Percentiles rank a stretch among this genome's conserved stretches.
phyloP scores from a whole-genome alignment of 2,329 filamentous ascomycete genomes.

The Scytalidium sp. region DNA sequence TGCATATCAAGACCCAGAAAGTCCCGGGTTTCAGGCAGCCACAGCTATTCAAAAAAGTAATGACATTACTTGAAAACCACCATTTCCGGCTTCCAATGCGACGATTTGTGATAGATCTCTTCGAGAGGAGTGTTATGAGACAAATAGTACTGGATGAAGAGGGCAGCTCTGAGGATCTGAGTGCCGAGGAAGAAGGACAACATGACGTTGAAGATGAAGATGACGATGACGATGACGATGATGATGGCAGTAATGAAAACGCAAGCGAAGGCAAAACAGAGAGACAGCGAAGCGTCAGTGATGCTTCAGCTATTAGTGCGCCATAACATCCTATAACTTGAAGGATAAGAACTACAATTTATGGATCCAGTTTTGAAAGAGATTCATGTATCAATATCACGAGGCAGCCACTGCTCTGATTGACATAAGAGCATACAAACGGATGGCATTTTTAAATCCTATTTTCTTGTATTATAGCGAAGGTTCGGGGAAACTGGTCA shows the following conservation, averaged over 20 bases:
- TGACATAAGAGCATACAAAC: background rate
- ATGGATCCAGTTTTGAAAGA: background rate
- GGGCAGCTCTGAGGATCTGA: constrained; percentile 20
- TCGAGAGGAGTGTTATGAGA: constrained; percentile 85
- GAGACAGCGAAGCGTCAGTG: constrained; percentile 53
- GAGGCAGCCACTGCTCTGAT: background rate
- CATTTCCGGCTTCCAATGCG: constrained; percentile 85
- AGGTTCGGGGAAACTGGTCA: background rate
- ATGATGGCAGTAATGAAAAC: constrained; percentile 45
- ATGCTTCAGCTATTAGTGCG: constrained; percentile 18
- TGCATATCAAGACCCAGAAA: constrained; percentile 73
- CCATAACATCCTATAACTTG: background rate
- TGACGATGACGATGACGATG: constrained; percentile 32
- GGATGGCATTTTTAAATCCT: background rate
- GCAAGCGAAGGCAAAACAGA: constrained; percentile 42
- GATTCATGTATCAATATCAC: background rate
- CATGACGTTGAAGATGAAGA: background rate
- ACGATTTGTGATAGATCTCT: constrained; percentile 88
- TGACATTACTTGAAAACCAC: constrained; percentile 82
- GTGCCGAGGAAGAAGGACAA: constrained; percentile 31
- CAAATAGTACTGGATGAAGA: constrained; percentile 75
- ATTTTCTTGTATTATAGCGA: background rate
- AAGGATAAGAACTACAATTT: background rate
- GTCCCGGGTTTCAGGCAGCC: constrained; percentile 72
- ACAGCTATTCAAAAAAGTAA: constrained; percentile 78